These are phyloP conservation scores for Quercus engelmannii DNA, from an alignment of 306 rosid genomes.

Conservation along the genomic window DNA sequence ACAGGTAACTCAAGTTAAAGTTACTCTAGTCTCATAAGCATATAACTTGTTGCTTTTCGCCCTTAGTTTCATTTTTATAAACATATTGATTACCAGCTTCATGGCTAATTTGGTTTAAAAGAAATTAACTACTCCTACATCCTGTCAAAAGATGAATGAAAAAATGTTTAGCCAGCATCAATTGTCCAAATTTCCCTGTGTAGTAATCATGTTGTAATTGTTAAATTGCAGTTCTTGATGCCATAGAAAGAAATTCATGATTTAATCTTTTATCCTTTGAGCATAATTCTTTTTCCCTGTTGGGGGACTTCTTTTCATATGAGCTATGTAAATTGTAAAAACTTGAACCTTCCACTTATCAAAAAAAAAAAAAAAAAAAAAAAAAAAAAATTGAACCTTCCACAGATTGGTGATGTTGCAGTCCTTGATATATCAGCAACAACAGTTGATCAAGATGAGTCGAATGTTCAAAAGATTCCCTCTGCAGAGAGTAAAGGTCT, in stretches of 20 bases:
- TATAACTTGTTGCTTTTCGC: not conserved
- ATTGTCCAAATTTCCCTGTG: slow-evolving; percentile 6
- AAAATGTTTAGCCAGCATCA: slow-evolving; percentile 2
- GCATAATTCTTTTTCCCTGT: not conserved
- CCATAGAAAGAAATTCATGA: slow-evolving; percentile 10
- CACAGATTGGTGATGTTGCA: slow-evolving; percentile 75
- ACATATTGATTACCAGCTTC: not conserved
- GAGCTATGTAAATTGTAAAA: not conserved
- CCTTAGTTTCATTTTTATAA: not conserved
- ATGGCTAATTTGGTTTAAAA: slow-evolving; percentile 3
- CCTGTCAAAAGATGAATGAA: slow-evolving; percentile 12
- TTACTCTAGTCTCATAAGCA: not conserved
- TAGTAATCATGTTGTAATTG: not conserved
- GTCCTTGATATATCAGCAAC: slow-evolving; percentile 88
- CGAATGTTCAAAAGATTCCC: slow-evolving; percentile 64
- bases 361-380: not conserved
- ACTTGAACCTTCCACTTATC: slow-evolving; percentile 21
- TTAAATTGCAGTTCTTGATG: slow-evolving; percentile 2
- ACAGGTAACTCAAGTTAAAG: slow-evolving; percentile 56
- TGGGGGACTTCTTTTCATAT: not conserved
- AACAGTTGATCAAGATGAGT: slow-evolving; percentile 66
- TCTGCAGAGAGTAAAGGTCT: slow-evolving; percentile 92
- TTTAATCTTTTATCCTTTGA: not conserved
- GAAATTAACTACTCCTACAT: not conserved
- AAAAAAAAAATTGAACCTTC: slow-evolving; percentile 15